Conservation (phyloP, 1,284 basidiomycete genomes). For the Ustilago shanxiensis region DNA sequence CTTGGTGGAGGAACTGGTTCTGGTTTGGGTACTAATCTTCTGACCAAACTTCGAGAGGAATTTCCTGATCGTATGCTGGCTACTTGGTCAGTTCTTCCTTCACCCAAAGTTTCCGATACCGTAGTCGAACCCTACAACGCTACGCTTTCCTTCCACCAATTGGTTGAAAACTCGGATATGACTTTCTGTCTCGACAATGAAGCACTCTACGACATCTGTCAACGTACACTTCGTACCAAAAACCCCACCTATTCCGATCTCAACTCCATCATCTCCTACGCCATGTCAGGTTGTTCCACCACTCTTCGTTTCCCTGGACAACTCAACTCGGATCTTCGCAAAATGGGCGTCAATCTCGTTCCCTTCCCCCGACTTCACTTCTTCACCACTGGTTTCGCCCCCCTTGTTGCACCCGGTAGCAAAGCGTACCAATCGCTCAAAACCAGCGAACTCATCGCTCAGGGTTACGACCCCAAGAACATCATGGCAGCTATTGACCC, state of each 20-base stretch:
- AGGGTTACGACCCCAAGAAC: constrained; percentile 68
- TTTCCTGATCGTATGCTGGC: constrained; percentile 83
- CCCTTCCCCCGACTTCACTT: constrained; percentile 71
- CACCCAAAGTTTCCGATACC: constrained; percentile 94
- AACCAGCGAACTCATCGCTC: constrained; percentile 63
- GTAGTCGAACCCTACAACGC: constrained; percentile 96
- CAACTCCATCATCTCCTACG: constrained; percentile 85
- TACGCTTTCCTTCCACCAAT: constrained; percentile 87
- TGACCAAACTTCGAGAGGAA: constrained; percentile 70
- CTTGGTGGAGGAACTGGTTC: constrained; percentile 82
- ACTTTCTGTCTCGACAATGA: constrained; percentile 94
- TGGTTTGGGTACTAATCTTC: constrained; percentile 63
- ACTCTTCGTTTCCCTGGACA: constrained; percentile 96
- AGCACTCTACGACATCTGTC: constrained; percentile 88
- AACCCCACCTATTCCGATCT: constrained; percentile 65
- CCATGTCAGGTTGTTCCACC: constrained; percentile 98
- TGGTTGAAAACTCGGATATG: constrained; percentile 88
- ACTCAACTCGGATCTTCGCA: constrained; percentile 91
- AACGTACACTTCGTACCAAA: constrained; percentile 80
- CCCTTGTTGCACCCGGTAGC: constrained; percentile 65
- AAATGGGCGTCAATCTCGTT: constrained; percentile 88
- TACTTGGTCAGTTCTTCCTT: constrained; percentile 91
- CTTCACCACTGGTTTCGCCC: constrained; percentile 69
- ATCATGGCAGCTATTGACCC: constrained; percentile 83
- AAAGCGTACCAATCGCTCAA: constrained; percentile 74